These are phyloP conservation scores for Yarrowia sp. DNA, from an alignment of 805 yeast genomes.

Conservation along the genomic window DNA sequence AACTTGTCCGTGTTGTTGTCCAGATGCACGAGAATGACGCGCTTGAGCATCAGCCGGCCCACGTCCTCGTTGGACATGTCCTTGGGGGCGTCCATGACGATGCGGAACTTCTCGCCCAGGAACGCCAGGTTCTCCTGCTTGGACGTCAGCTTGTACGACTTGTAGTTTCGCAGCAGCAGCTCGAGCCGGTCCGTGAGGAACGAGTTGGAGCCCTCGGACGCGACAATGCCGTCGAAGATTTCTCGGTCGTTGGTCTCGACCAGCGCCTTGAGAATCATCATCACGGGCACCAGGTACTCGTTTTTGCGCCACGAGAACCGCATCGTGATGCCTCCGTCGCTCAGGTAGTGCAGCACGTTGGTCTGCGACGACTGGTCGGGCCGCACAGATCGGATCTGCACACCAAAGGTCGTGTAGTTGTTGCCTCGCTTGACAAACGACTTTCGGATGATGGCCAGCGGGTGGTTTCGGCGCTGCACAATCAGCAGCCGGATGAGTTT, in stretches of 20 bases:
- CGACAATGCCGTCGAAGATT: constrained; percentile 94
- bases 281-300: constrained; percentile 91
- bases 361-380: constrained; percentile 98
- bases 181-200: constrained; percentile 98
- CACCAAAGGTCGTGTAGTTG: constrained; percentile 85
- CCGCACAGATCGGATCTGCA: constrained; percentile 91
- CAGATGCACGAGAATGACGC: constrained; percentile 90
- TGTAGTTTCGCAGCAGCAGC: constrained; percentile 85
- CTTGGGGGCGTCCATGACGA: constrained; percentile 87
- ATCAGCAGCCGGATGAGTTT: constrained; percentile 95
- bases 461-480: constrained; percentile 96
- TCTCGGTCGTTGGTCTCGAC: constrained; percentile 92
- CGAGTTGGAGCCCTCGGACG: constrained; percentile 83
- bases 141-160: constrained; percentile 76
- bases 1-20: constrained; percentile 75
- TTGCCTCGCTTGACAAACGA: constrained; percentile 95
- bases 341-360: constrained; percentile 93
- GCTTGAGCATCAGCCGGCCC: constrained; percentile 79
- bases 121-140: constrained; percentile 91
- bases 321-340: constrained; percentile 95
- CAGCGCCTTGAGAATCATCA: constrained; percentile 90
- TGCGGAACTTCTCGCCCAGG: constrained; percentile 94
- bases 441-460: constrained; percentile 96
- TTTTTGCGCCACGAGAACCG: constrained; percentile 97
- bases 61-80: constrained; percentile 90